Evolutionary conservation across 305 asterid species (phyloP).

Genomic region (Withania somnifera): DNA sequence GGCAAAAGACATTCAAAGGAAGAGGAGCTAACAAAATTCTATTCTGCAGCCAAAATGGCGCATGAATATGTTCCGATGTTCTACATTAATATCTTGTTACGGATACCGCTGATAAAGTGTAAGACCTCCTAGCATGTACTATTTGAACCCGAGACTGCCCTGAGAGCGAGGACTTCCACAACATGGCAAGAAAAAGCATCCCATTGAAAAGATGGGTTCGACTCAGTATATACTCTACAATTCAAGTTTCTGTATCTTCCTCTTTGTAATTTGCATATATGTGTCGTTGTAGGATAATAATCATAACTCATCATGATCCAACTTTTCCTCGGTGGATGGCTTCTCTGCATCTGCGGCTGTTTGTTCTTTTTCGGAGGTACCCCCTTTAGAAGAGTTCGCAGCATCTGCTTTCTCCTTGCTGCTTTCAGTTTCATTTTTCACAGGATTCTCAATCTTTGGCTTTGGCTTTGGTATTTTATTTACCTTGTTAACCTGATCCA

Average conservation of each 20-base stretch:
- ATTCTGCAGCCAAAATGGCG: constrained; percentile 6
- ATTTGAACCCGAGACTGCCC: constrained; percentile 2
- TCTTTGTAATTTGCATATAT: constrained; percentile 7
- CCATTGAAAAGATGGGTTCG: constrained; percentile 36
- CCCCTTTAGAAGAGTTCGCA: constrained; percentile 35
- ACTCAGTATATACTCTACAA: constrained; percentile 16
- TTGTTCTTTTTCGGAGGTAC: constrained; percentile 31
- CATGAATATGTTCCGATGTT: neutral
- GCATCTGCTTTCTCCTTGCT: constrained; percentile 31
- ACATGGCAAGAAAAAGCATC: constrained; percentile 17
- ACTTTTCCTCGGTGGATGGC: constrained; percentile 14
- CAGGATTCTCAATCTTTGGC: constrained; percentile 75
- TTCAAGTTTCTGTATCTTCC: constrained; percentile 12
- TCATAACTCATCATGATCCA: constrained; percentile 67
- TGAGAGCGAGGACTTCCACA: constrained; percentile 5
- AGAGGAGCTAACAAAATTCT: constrained; percentile 4
- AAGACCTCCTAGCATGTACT: neutral
- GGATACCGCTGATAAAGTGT: neutral
- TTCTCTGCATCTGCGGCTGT: constrained; percentile 28
- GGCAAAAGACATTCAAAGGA: neutral
- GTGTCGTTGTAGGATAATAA: constrained; percentile 6
- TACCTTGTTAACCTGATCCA: constrained; percentile 51
- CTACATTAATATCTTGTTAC: neutral
- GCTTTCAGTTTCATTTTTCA: constrained; percentile 41
- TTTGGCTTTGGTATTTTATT: constrained; percentile 90